Evolutionary conservation across 768 basidiomycete species (phyloP), one percentile per base, ranked within the genome.

Genomic region (Kondoa subrosea): DNA sequence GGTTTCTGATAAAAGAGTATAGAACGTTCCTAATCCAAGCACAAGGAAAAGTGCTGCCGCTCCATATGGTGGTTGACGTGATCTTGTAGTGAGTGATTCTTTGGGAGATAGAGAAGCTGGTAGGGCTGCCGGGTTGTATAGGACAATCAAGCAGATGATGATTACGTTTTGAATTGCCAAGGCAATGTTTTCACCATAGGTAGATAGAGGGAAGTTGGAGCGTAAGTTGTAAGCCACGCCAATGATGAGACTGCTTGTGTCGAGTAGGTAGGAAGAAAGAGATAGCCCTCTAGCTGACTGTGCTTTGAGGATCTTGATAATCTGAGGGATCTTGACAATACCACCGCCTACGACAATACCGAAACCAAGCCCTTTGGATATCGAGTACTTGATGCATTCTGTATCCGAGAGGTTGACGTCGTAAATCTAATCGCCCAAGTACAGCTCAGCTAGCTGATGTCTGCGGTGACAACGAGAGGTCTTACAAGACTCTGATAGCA

Each of bases 151-250:
- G 34, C 14, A 56, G 25, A 50, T 56, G 32, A 69, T 61, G 4
- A 69, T 57, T 57, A 59, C 69, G 56, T 73, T 73, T 56, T 74
- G 75, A 0, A 67, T 66, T 33, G 70, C 64, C 62, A 97, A 82
- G 83, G 96, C 96, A 67, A 91, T 76, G 80, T 93, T 96, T 78
- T 99, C 95, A 74, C 95, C 95, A 69, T 96, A 99, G 0, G 95
- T 96, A 25, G 89, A 90, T 81, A 96, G 95, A 0, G 95, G 91
- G 78, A 92, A 96, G 27, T 80, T 77, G 74, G 89, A 87, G 27
- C 90, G 82, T 73, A 83, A 84, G 1, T 91, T 87, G 78, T 97
- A 99, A 14, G 85, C 84, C 30, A 91, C 82, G 0, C 85, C 91
- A 73, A 99, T 91, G 30, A 86, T 87, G 73, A 95, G 95, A 0